phyloP scores from a whole-genome alignment of 805 yeast genomes.

The Suhomyces sp. region DNA sequence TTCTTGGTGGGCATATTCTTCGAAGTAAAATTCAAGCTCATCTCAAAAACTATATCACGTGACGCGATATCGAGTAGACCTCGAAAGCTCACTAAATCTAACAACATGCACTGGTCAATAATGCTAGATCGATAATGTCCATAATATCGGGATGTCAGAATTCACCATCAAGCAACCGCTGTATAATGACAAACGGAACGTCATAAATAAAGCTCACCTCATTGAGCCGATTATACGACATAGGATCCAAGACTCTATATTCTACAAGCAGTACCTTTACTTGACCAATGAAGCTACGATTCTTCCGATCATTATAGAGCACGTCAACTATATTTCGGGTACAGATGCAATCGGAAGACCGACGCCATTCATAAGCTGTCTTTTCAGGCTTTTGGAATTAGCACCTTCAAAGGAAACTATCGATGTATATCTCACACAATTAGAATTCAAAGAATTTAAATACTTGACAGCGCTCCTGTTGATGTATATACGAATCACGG shows the following conservation, averaged over 20 bases:
- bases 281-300: slow-evolving; percentile 42
- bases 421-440: slow-evolving; percentile 53
- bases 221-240: slow-evolving; percentile 44
- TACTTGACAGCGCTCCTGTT: slow-evolving; percentile 70
- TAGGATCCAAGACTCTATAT: slow-evolving; percentile 42
- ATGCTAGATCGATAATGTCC: too few species aligned
- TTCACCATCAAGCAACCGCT: slow-evolving; percentile 6
- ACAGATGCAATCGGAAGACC: slow-evolving; percentile 58
- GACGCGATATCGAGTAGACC: too few species aligned
- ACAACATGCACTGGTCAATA: too few species aligned
- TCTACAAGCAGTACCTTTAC: slow-evolving; percentile 42
- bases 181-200: slow-evolving; percentile 29
- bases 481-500: slow-evolving; percentile 57
- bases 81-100: too few species aligned
- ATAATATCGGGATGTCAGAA: too few species aligned
- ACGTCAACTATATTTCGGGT: slow-evolving; percentile 55
- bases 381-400: slow-evolving; percentile 74
- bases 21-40: too few species aligned
- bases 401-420: slow-evolving; percentile 64
- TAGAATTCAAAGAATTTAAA: slow-evolving; percentile 58
- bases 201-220: slow-evolving; percentile 29
- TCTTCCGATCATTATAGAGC: slow-evolving; percentile 31
- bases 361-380: slow-evolving; percentile 69
- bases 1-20: too few species aligned
- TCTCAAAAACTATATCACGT: too few species aligned